Base-by-base conservation (phyloP, 2,329 filamentous ascomycete species). In the Geosmithia flava region DNA sequence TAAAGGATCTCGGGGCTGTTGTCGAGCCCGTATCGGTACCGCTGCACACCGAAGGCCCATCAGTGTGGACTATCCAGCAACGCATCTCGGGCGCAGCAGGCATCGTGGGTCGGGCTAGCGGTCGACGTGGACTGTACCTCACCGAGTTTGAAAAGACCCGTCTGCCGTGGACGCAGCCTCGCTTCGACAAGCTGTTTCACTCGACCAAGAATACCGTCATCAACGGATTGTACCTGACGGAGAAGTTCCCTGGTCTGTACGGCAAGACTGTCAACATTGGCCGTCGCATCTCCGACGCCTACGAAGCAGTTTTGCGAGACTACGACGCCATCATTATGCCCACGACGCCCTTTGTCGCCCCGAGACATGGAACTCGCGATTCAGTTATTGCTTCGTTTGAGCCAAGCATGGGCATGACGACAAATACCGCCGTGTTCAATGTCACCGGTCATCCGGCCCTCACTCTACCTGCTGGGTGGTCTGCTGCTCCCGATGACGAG, bases 391-490 rank as follows among this genome's bases (percentile, higher is more conserved):
- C 69, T 44, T 70, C 68, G 17, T 72, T 76, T 44, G 64, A 66
- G 47, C 70, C 70, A 11, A 72, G 71, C 30, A 71, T 78, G 33
- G 76, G 77, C 0, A 55, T 76, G 50, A 76, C 72, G 0, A 68
- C 65, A 16, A 80, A 81, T 52, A 81, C 76, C 4, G 71, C 71
- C 10, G 65, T 71, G 2, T 80, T 80, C 58, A 75, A 80, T 53
- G 65, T 72, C 2, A 78, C 74, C 0, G 76, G 76, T 0, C 75
- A 79, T 52, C 75, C 76, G 0, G 76, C 74, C 0, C 55, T 80
- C 52, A 67, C 70, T 0, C 59, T 79, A 44, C 75, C 75, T 0
- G 62, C 74, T 33, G 75, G 75, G 0, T 67, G 70, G 53, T 59
- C 68, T 2, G 63, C 69, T 1, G 51, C 69, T 1, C 50, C 55